Conservation (phyloP, 2,329 filamentous ascomycete species). For the Periglandula ipomoeae region DNA sequence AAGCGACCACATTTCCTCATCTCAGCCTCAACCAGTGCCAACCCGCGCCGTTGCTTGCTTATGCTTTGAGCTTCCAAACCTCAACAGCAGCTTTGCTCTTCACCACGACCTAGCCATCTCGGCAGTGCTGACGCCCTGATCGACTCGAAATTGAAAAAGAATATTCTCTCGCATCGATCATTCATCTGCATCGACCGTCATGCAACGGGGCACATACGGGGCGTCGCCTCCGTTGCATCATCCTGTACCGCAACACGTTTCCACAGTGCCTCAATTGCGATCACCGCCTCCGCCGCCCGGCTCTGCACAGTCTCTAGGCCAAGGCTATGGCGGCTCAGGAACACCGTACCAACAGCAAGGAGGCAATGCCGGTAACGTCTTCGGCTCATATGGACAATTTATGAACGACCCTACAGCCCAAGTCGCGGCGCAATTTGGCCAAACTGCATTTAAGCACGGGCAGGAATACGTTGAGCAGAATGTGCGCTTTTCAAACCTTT, state of each 20-base stretch:
- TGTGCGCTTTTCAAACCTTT: slow-evolving; percentile 40
- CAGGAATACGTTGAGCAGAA: slow-evolving; percentile 96
- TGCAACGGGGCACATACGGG: slow-evolving; percentile 81
- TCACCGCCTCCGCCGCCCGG: slow-evolving; percentile 78
- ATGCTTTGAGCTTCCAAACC: background rate
- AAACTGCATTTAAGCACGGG: slow-evolving; percentile 82
- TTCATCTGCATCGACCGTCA: slow-evolving; percentile 32
- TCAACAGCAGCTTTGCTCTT: background rate
- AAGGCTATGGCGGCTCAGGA: slow-evolving; percentile 45
- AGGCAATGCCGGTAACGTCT: slow-evolving; percentile 42
- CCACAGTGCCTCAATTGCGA: slow-evolving; percentile 91
- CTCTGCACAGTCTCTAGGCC: slow-evolving; percentile 57
- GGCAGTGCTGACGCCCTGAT: too few relatives aligned
- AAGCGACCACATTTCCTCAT: slow-evolving; percentile 28
- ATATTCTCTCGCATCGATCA: too few relatives aligned
- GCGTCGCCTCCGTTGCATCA: slow-evolving; percentile 93
- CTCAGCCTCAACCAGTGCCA: slow-evolving; percentile 10
- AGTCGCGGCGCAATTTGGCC: slow-evolving; percentile 88
- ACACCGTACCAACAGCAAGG: slow-evolving; percentile 66
- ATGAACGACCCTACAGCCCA: slow-evolving; percentile 94
- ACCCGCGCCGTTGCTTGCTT: background rate
- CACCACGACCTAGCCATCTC: too few relatives aligned
- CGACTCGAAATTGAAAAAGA: too few relatives aligned
- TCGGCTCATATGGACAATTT: slow-evolving; percentile 77
- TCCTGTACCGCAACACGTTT: slow-evolving; percentile 96